Base-by-base conservation (phyloP, 2,329 filamentous ascomycete species). In the Botryotinia calthae region DNA sequence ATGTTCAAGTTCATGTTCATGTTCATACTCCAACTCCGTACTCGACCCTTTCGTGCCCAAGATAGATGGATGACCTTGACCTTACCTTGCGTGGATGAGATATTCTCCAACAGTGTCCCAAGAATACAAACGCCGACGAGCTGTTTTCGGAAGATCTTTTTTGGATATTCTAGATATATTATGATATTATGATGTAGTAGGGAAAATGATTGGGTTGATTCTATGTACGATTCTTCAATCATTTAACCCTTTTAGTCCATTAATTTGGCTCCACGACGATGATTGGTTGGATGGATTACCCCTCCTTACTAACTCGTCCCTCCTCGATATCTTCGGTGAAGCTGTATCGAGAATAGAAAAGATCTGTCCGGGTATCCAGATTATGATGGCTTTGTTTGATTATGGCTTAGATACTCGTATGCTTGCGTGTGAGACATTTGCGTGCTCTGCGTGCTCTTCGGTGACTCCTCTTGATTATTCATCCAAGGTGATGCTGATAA, bases 261-360 rank as follows among this genome's bases (percentile, higher is more conserved):
- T 54, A 8, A 37, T 28, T 40, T 40, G 25, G 20, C 22, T 40
- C 18, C 1, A 22, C 20, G 64, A 28, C 8, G 4, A 2, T 66
- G 46, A 66, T 66, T 66, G 64, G 64, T 14, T 46, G 20, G 14
- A 40, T 28, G 14, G 0, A 40, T 54, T 67, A 67, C 64, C 64
- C 64, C 64, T 67, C 64, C 64, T 67, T 67, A 67, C 64, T 54
- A 67, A 67, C 63, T 66, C 44, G 44, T 66, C 63, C 44, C 42
- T 65, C 44, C 20, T 66, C 54, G 0, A 54, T 42, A 42, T 67
- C 64, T 54, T 68, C 65, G 65, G 65, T 68, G 65, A 68, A 68
- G 65, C 65, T 68, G 65, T 42, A 68, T 68, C n/a, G 65, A 68
- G 63, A 65, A 65, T 9, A 40, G 25, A 62, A 62, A n/a, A 25